Conservation (phyloP, 495 filamentous ascomycete species). For the Entonaema liquescens region DNA sequence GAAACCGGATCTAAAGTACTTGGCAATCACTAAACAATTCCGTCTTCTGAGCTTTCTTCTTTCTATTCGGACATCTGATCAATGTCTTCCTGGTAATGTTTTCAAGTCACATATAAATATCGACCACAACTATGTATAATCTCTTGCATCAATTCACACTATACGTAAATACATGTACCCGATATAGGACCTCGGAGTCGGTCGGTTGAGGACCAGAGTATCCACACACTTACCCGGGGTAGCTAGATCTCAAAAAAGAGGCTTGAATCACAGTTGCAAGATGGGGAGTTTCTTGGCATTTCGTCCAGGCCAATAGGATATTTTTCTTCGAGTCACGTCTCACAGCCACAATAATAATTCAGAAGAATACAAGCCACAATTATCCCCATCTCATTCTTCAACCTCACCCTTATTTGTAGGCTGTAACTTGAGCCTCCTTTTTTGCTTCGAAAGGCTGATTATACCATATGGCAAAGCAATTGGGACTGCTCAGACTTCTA, state of each 20-base stretch:
- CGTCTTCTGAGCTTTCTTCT: too few species aligned
- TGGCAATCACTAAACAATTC: too few species aligned
- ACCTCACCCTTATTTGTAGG: neutral
- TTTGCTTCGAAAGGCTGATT: neutral
- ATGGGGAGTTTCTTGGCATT: neutral
- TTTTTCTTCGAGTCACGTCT: neutral
- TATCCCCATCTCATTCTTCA: neutral
- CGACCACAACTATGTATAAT: neutral
- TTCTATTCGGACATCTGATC: too few species aligned
- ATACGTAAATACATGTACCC: too few species aligned
- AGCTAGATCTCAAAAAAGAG: conserved; percentile 5
- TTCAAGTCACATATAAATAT: too few species aligned
- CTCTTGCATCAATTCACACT: too few species aligned
- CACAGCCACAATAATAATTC: neutral
- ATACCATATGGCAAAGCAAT: neutral
- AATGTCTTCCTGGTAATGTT: too few species aligned
- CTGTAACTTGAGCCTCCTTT: neutral
- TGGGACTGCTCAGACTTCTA: neutral
- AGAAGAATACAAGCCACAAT: neutral
- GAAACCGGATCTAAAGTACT: too few species aligned
- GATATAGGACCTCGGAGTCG: conserved; percentile 27
- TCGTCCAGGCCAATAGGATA: neutral
- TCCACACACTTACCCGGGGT: conserved; percentile 7
- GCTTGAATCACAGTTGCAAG: neutral
- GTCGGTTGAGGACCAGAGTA: conserved; percentile 13